Evolutionary conservation across 2,329 filamentous ascomycete species (phyloP), one percentile per base, ranked within the genome.

Genomic region (Hymenoscyphus linearis): DNA sequence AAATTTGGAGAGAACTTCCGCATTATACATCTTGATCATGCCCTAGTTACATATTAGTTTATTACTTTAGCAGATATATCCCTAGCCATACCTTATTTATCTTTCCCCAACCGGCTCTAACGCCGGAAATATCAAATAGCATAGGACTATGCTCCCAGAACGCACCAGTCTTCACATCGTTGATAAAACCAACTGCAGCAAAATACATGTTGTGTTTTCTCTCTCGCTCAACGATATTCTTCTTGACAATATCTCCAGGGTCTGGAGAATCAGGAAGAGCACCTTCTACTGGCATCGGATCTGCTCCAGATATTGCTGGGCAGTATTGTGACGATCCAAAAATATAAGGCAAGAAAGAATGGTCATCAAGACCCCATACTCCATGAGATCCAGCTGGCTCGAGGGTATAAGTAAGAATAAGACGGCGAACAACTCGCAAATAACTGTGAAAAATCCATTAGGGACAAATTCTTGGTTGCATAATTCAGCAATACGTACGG

Each of bases 1-100:
- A 72, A 97, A 97, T 75, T 99, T 99, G 44, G 90, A 91, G 14
- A 99, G 80, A 2, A 99, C 95, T 77, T 99, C 95, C 18, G 91
- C 95, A 67, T 96, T 92, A 78, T 93, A 99, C 95, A 99, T 99
- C 76, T 98, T 99, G 70, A 99, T 85, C 95, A 99, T 98, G 57
- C 95, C 95, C 87, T 89, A 62, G 9, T n/a, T 27, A 25, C 59
- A 34, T 54, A 31, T 63, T 59, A 65, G 59, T 56, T 37, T 14
- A 22, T 14, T 12, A n/a, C 26, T 53, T 12, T 10, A 31, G 6
- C 1, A 50, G 27, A n/a, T 16, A 18, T 22, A 9, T 52, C 26
- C 13, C 3, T n/a, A 31, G 55, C 62, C 60, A 44, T 59, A 84
- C 84, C 79, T 93, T 93, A 76, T 99, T 98, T 71, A 99, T 96